Percentiles rank a stretch among this genome's conserved stretches.
Evolutionary conservation across 192 early-diverging fungal genomes (phyloP).

Genomic region (Backusella parvicylindrica): DNA sequence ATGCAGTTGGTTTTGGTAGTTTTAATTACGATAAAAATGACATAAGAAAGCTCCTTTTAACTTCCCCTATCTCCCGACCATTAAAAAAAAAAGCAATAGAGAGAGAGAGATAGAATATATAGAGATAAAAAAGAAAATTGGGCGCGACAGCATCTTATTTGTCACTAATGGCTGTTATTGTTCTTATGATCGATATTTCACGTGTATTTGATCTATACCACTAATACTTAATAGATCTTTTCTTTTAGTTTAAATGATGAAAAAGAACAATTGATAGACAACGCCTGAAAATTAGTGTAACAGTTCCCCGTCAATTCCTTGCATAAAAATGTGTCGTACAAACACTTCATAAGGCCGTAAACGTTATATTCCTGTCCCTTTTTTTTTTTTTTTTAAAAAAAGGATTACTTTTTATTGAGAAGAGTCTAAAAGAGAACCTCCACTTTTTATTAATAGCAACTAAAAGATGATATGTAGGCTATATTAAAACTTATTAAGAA

Average conservation of each 20-base stretch:
- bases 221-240: not conserved
- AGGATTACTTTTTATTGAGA: not conserved
- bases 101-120: not conserved
- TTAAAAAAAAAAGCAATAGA: not conserved
- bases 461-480: not conserved
- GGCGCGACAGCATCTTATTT: not conserved
- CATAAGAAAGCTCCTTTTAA: not conserved
- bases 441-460: not conserved
- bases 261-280: not conserved
- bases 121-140: not conserved
- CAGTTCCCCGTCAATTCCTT: not conserved
- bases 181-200: not conserved
- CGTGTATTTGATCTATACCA: not conserved
- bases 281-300: not conserved
- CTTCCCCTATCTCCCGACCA: not conserved
- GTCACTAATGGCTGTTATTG: not conserved
- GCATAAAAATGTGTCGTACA: not conserved
- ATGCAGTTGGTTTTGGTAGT: not conserved
- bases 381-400: not conserved
- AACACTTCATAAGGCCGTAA: not conserved
- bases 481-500: not conserved
- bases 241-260: not conserved
- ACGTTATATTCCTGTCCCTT: not conserved
- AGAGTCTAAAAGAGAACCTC: not conserved
- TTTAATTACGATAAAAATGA: not conserved